Evolutionary conservation across 164 flowering plant genomes (phyloP), one percentile per base, ranked within the genome.

Genomic region (Dillenia suffruticosa): DNA sequence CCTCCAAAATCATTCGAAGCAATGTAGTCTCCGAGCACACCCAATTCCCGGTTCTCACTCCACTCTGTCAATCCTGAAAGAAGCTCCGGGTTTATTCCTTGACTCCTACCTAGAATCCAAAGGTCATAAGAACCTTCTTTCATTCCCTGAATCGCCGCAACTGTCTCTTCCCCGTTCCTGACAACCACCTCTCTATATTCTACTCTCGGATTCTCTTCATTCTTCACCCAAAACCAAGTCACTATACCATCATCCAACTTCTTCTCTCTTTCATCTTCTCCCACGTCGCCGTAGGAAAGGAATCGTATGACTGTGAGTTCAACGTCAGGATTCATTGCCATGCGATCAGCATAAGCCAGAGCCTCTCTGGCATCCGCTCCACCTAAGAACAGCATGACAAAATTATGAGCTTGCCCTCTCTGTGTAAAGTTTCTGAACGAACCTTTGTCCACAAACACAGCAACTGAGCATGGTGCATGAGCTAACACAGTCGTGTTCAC

Each of bases 361-460:
- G 90, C 89, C 61, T 90, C 97, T 10, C 96, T 59, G 5, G 83
- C 78, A 46, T 90, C 94, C 0, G 84, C 72, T 9, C 92, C 97
- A 1, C 97, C 97, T 4, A 84, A 44, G 73, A 88, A 90, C 12
- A 90, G 59, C 32, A 86, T 69, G 0, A 62, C 83, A 10, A 80
- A 69, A 12, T 70, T 71, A 45, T 62, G 52, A 1, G 45, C n/a
- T 0, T 65, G 32, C 8, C 40, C 7, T 22, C 17, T 19, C 16
- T 26, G 14, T 10, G 68, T 43, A 2, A 0, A 49, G 10, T 1
- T 60, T 49, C 15, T 2, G 2, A 52, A 26, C 2, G 63, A 51
- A 12, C 79, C 74, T 46, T 74, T 81, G 67, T 84, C 77, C 0
- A 84, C 80, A 1, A 83, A 70, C 24, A 89, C 26, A 1, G 77